A percentile compares a stretch with the other conserved stretches of the same genome.
phyloP scores from a whole-genome alignment of 345 rosid species.

The Eucalyptus fibrosa region DNA sequence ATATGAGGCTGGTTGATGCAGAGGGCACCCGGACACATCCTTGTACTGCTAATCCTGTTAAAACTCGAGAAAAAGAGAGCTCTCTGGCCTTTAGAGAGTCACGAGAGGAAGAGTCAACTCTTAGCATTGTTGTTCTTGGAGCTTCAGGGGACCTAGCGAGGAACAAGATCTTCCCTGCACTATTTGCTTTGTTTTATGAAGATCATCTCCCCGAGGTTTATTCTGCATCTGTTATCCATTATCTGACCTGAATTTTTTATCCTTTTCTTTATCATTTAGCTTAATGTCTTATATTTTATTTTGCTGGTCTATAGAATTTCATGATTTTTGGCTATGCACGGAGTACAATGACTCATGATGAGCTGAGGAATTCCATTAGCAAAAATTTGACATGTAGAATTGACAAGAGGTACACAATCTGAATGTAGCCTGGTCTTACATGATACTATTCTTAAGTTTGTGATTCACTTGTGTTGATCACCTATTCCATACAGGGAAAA shows the following conservation, averaged over 20 bases:
- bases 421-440: background rate
- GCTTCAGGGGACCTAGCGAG: constrained; percentile 28
- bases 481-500: constrained; percentile 11
- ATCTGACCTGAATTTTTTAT: background rate
- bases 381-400: constrained; percentile 35
- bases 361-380: constrained; percentile 29
- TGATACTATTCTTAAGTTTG: background rate
- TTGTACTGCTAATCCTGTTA: background rate
- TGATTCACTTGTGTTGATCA: background rate
- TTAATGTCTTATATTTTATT: background rate
- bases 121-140: constrained; percentile 15
- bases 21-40: background rate
- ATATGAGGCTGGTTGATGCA: background rate
- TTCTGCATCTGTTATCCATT: background rate
- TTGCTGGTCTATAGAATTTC: constrained; percentile 15
- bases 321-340: constrained; percentile 36
- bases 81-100: background rate
- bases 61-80: background rate
- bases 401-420: constrained; percentile 18
- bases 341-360: constrained; percentile 25
- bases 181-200: constrained; percentile 13
- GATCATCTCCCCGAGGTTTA: constrained; percentile 12
- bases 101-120: background rate
- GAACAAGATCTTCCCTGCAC: constrained; percentile 26
- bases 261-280: background rate